Evolutionary conservation across 2,329 filamentous ascomycete genomes (phyloP).

Genomic region (Diaporthe amygdali): DNA sequence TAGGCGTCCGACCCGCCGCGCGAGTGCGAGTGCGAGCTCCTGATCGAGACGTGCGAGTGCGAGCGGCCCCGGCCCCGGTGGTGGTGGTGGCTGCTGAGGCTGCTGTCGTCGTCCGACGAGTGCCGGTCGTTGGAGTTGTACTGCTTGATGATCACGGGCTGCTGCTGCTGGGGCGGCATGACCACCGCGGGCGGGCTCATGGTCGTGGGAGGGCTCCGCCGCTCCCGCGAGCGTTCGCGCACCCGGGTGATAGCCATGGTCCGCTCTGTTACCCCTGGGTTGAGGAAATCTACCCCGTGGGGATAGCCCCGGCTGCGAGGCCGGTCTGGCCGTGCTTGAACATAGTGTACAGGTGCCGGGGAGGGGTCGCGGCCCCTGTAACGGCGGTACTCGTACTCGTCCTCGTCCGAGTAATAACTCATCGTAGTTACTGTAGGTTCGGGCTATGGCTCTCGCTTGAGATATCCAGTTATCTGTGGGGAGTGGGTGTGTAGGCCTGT

Average conservation of each 20-base stretch:
- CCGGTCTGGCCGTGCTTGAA: slow-evolving; percentile 43
- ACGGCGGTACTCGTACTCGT: slow-evolving; percentile 58
- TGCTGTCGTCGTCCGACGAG: slow-evolving; percentile 49
- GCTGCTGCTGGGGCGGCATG: slow-evolving; percentile 37
- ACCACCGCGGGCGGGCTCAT: slow-evolving; percentile 34
- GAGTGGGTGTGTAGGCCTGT: not conserved
- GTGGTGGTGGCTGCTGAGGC: slow-evolving; percentile 39
- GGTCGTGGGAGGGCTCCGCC: slow-evolving; percentile 45
- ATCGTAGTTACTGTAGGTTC: not conserved
- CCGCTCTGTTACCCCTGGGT: slow-evolving; percentile 45
- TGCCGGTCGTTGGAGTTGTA: slow-evolving; percentile 46
- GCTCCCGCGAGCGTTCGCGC: slow-evolving; percentile 51
- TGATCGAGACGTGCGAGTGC: slow-evolving; percentile 35
- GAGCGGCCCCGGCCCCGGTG: slow-evolving; percentile 39
- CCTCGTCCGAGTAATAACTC: slow-evolving; percentile 56
- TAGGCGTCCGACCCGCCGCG: slow-evolving; percentile 34
- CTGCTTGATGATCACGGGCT: slow-evolving; percentile 65
- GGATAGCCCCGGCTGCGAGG: slow-evolving; percentile 48
- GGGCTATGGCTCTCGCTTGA: not conserved
- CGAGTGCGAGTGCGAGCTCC: slow-evolving; percentile 34
- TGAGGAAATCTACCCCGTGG: slow-evolving; percentile 44
- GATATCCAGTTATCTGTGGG: not conserved
- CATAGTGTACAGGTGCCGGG: slow-evolving; percentile 50
- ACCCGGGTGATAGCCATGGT: slow-evolving; percentile 49
- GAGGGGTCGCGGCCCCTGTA: slow-evolving; percentile 47